Conservation (phyloP, 495 filamentous ascomycete genomes). For the Tuber brumale region DNA sequence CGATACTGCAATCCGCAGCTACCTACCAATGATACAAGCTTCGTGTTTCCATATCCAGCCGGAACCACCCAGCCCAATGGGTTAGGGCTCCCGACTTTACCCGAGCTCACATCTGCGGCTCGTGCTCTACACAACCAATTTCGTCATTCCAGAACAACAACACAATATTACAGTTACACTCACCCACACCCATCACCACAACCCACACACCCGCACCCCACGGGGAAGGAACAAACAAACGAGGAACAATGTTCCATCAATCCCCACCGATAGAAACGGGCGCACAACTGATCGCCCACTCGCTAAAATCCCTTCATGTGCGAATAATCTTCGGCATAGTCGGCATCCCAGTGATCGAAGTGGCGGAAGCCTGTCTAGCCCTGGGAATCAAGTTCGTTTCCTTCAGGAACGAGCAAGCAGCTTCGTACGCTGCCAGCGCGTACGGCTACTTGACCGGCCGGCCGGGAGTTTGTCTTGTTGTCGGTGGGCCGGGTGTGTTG, state of each 20-base stretch:
- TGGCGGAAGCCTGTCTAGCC: constrained; percentile 58
- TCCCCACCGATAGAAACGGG: constrained; percentile 43
- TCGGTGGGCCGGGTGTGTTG: constrained; percentile 60
- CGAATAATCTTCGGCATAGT: constrained; percentile 60
- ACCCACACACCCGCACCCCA: background rate
- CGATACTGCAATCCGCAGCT: background rate
- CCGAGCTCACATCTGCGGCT: no score
- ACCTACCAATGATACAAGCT: background rate
- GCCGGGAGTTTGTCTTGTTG: constrained; percentile 58
- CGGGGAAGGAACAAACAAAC: background rate
- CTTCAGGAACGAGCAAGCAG: constrained; percentile 62
- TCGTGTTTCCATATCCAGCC: background rate
- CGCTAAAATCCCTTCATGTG: constrained; percentile 53
- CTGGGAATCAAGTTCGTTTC: constrained; percentile 59
- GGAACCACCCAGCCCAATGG: background rate
- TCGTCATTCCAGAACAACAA: background rate
- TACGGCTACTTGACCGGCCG: constrained; percentile 61
- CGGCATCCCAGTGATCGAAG: constrained; percentile 59
- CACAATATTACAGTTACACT: background rate
- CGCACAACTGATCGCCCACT: constrained; percentile 55
- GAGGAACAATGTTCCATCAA: background rate
- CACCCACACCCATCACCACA: background rate
- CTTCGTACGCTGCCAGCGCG: constrained; percentile 56
- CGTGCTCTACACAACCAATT: background rate
- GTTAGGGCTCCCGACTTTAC: background rate